Base-by-base conservation (phyloP, 805 yeast species). In the Metschnikowia colocasiae region DNA sequence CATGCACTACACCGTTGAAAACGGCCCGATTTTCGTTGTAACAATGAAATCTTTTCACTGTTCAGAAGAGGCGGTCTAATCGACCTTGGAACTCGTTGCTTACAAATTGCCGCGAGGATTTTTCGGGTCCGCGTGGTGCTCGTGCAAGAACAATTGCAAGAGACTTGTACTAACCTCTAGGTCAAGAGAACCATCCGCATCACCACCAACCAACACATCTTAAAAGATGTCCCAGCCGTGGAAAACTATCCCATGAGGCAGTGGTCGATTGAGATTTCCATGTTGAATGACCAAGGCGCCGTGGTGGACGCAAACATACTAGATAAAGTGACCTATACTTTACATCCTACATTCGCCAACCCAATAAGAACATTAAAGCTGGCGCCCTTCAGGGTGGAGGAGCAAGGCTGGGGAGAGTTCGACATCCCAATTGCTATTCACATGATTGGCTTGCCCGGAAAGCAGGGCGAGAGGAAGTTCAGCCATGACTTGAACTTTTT, bases 391-490 rank as follows among this genome's bases (percentile, higher is more conserved):
- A 79, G 70, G 61, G 85, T 92, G 48, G 87, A 82, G 60, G 99
- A 92, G 65, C 84, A 88, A 70, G 99, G 99, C 43, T 92, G 99
- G 98, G 99, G 98, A 64, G 98, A 92, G 56, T 92, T 92, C 60
- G 97, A 91, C 61, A 78, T 94, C 63, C 87, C 87, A 32, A 83
- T 94, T 51, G 76, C 86, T 29, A 73, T 91, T 36, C 85, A 85
- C 51, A 71, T 87, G 38, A 76, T 84, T 16, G 77, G 77, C 12
- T 59, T 72, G 38, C 60, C 65, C 19, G 98, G 95, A 50, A 87
- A 85, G 61, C 86, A 84, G 46, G 98, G 98, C 41, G 97, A 91
- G 65, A 78, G 85, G 52, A 87, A 87, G 62, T 67, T 94, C 47
- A 81, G 79, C 59, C 98, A 94, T 63, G 99, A 92, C 67, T 79